Percentiles rank a stretch among this genome's conserved stretches.
Evolutionary conservation across 2,329 filamentous ascomycete genomes (phyloP).

Genomic region (Fonsecaea pugnacius): DNA sequence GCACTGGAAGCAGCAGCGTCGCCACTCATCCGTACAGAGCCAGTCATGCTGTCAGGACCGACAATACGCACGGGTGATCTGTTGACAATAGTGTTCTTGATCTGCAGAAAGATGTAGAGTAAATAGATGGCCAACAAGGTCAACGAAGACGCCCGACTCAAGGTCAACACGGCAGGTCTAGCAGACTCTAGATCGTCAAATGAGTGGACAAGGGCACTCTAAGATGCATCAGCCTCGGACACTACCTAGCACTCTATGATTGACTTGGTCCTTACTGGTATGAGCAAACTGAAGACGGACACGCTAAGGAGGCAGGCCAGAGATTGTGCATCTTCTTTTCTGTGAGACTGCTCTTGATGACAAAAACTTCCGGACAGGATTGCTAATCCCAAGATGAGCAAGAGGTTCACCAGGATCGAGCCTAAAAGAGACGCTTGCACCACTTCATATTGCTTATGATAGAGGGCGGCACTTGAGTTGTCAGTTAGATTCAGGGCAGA

Average conservation of each 20-base stretch:
- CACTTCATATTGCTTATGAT: slow-evolving; percentile 74
- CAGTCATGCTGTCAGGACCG: neutral
- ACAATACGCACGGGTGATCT: neutral
- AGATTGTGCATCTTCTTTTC: slow-evolving; percentile 86
- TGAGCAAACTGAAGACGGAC: slow-evolving; percentile 78
- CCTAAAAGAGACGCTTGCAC: slow-evolving; percentile 97
- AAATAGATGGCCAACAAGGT: slow-evolving; percentile 75
- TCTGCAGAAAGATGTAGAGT: slow-evolving; percentile 76
- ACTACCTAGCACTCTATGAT: neutral
- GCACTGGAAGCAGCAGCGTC: neutral
- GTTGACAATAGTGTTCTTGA: slow-evolving; percentile 60
- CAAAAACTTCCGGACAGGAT: slow-evolving; percentile 78
- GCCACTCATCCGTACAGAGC: neutral
- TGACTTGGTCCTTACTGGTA: slow-evolving; percentile 56
- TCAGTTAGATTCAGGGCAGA: neutral
- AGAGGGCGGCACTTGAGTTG: slow-evolving; percentile 70
- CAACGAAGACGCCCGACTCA: slow-evolving; percentile 66
- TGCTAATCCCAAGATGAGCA: slow-evolving; percentile 83
- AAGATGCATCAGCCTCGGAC: slow-evolving; percentile 11
- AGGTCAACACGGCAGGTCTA: slow-evolving; percentile 10
- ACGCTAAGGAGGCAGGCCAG: slow-evolving; percentile 79
- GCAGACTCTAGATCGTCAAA: slow-evolving; percentile 22
- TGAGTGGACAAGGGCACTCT: slow-evolving; percentile 23
- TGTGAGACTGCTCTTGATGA: slow-evolving; percentile 81
- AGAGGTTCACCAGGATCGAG: slow-evolving; percentile 89